Evolutionary conservation across 352 stramenopile genomes (phyloP).

Genomic region (Thalassiosira livingstoniorum): DNA sequence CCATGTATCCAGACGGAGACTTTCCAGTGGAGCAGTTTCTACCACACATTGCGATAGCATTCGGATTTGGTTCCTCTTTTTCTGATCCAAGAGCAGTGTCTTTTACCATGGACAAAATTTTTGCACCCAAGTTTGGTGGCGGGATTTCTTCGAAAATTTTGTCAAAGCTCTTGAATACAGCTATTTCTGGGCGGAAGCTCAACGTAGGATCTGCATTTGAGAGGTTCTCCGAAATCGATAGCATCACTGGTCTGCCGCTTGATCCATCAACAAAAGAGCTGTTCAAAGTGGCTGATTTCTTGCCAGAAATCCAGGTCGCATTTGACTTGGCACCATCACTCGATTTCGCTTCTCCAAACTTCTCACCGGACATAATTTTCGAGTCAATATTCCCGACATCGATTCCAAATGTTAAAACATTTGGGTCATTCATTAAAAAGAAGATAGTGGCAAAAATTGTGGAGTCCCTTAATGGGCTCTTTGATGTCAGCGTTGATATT

Average conservation of each 20-base stretch:
- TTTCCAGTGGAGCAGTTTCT: slow-evolving; percentile 36
- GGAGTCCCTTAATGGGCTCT: slow-evolving; percentile 34
- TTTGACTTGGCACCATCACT: slow-evolving; percentile 27
- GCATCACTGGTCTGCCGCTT: slow-evolving; percentile 14
- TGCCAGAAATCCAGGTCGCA: slow-evolving; percentile 37
- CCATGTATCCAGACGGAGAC: too few relatives aligned
- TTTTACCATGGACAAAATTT: slow-evolving; percentile 32
- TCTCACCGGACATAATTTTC: slow-evolving; percentile 11
- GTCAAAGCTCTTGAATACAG: slow-evolving; percentile 12
- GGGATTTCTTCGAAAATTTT: slow-evolving; percentile 15
- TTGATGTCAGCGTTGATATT: slow-evolving; percentile 36
- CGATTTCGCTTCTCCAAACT: slow-evolving; percentile 31
- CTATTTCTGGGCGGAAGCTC: too few relatives aligned
- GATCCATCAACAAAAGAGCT: slow-evolving; percentile 27
- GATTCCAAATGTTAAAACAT: slow-evolving; percentile 30
- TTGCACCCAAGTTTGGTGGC: slow-evolving; percentile 18
- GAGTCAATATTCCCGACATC: slow-evolving; percentile 18
- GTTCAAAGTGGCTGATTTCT: slow-evolving; percentile 43
- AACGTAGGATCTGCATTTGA: slow-evolving; percentile 9
- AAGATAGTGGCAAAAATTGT: slow-evolving; percentile 30
- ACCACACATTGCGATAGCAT: slow-evolving; percentile 38
- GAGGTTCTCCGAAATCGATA: slow-evolving; percentile 12
- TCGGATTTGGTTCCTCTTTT: slow-evolving; percentile 30
- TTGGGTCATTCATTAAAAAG: slow-evolving; percentile 36
- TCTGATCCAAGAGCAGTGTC: slow-evolving; percentile 8